A percentile compares a stretch with the other conserved stretches of the same genome.
These are phyloP conservation scores for Pseudopediastrum boryanum DNA, from an alignment of 139 green algal species.

Conservation along the genomic window DNA sequence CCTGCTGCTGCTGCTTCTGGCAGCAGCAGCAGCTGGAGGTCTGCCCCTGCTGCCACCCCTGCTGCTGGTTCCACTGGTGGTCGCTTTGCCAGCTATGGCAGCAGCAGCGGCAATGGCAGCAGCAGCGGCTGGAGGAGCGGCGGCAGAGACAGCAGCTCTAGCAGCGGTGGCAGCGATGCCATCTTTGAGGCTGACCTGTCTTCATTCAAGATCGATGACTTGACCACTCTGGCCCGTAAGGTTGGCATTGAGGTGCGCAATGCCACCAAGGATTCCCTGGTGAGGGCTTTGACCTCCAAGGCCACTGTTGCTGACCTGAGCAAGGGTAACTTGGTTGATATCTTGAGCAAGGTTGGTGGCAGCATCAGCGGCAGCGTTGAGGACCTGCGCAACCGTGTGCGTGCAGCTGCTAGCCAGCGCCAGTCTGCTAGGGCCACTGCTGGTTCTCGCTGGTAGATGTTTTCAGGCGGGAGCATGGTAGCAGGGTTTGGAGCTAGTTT, in stretches of 20 bases:
- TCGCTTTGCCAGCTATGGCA: slow-evolving; percentile 32
- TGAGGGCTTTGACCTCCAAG: background rate
- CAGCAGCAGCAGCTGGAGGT: slow-evolving; percentile 30
- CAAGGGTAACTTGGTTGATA: slow-evolving; percentile 26
- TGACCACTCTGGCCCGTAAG: slow-evolving; percentile 30
- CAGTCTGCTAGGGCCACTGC: slow-evolving; percentile 20
- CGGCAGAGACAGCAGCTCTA: too few relatives aligned
- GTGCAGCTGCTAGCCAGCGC: slow-evolving; percentile 28
- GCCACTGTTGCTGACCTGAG: slow-evolving; percentile 25
- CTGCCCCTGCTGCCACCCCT: background rate
- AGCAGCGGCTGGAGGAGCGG: too few relatives aligned
- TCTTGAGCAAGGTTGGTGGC: slow-evolving; percentile 23
- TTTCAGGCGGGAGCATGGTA: too few relatives aligned
- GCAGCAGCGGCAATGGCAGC: slow-evolving; percentile 25
- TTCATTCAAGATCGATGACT: slow-evolving; percentile 25
- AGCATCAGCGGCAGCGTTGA: slow-evolving; percentile 28
- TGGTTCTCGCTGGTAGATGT: slow-evolving; percentile 23
- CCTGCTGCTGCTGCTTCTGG: background rate
- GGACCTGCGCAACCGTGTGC: background rate
- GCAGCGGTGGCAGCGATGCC: slow-evolving; percentile 1
- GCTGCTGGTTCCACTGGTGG: background rate
- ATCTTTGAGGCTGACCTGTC: slow-evolving; percentile 27
- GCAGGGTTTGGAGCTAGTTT: too few relatives aligned
- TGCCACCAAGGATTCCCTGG: slow-evolving; percentile 32
- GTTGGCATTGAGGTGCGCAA: slow-evolving; percentile 29